Conservation (phyloP, 192 early-diverging fungal genomes). For the Polychytrium aggregatum region DNA sequence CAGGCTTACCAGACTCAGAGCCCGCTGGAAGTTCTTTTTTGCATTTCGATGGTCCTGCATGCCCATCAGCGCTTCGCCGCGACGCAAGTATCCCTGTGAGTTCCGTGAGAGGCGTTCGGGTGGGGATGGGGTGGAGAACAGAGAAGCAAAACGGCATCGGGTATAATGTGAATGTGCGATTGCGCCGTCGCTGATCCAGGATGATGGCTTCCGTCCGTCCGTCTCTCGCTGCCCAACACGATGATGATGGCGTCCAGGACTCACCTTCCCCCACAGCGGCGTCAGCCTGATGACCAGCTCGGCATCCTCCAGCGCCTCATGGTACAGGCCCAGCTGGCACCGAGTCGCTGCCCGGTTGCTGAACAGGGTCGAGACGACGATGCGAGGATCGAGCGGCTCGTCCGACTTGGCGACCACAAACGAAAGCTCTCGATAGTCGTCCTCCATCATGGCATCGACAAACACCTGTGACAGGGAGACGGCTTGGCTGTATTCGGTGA, state of each 20-base stretch:
- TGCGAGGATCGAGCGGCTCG: not conserved
- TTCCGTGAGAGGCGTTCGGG: not conserved
- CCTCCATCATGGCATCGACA: not conserved
- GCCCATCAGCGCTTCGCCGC: slow-evolving; percentile 20
- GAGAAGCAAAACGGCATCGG: too few relatives aligned
- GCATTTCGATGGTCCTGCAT: slow-evolving; percentile 10
- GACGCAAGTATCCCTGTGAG: slow-evolving; percentile 21
- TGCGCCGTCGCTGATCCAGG: slow-evolving; percentile 6
- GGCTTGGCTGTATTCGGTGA: slow-evolving; percentile 70
- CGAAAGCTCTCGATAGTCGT: not conserved
- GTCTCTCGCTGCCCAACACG: not conserved
- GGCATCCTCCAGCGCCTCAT: slow-evolving; percentile 62
- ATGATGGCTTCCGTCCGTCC: slow-evolving; percentile 28
- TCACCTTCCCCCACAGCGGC: slow-evolving; percentile 9
- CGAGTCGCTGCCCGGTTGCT: slow-evolving; percentile 64
- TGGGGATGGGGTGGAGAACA: not conserved
- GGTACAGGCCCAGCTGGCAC: slow-evolving; percentile 42
- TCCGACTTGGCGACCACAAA: not conserved
- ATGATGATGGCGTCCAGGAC: slow-evolving; percentile 1
- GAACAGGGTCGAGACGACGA: slow-evolving; percentile 55
- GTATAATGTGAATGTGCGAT: too few relatives aligned
- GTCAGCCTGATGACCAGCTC: slow-evolving; percentile 37
- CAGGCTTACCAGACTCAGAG: too few relatives aligned
- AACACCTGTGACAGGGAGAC: slow-evolving; percentile 56
- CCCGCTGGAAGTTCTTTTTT: too few relatives aligned